Evolutionary conservation across 495 filamentous ascomycete species (phyloP), one percentile per base, ranked within the genome.

Genomic region (Trichoderma gamsii): DNA sequence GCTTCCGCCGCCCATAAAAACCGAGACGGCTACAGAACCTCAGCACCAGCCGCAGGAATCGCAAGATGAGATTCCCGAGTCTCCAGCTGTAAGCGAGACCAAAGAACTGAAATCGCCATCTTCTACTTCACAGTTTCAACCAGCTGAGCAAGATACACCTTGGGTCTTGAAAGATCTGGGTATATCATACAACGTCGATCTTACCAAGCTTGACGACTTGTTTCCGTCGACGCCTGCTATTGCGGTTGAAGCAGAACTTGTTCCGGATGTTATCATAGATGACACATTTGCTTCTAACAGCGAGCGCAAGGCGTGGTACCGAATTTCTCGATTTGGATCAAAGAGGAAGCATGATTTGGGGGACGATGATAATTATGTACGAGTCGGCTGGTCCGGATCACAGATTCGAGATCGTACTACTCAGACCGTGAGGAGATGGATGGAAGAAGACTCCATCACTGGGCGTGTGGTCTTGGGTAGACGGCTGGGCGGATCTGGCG

Each of bases 241-340:
- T 12, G 21, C 7, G 18, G 23, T 13, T 15, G 15, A 69, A 41
- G 12, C 52, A 41, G 35, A 35, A 8, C 66, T 66, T 11, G 44
- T 81, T 0, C 66, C 77, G 1, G 79, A 80, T 8, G 71, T 72
- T 65, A 67, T 82, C 72, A 77, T 82, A 49, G 70, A 71, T 63
- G 79, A 87, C 72, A 83, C 75, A 49, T 84, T 86, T 66, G 75
- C 75, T 18, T 74, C 81, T 18, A 80, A 80, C 1, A 81, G 82
- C n/a, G 78, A 86, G 68, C 83, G 86, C 56, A 88, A 85, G 71
- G 80, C 79, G 6, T 89, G 86, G 86, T 89, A 89, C 69, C 84
- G 86, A 29, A 73, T 88, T 7, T 86, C 86, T 18, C 79, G 85
- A 11, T 79, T 78, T 65, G 85, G 84, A 13, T 85, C 85, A 0